Evolutionary conservation across 108 stramenopile genomes (phyloP).

Genomic region (Discostella pseudostelligera): DNA sequence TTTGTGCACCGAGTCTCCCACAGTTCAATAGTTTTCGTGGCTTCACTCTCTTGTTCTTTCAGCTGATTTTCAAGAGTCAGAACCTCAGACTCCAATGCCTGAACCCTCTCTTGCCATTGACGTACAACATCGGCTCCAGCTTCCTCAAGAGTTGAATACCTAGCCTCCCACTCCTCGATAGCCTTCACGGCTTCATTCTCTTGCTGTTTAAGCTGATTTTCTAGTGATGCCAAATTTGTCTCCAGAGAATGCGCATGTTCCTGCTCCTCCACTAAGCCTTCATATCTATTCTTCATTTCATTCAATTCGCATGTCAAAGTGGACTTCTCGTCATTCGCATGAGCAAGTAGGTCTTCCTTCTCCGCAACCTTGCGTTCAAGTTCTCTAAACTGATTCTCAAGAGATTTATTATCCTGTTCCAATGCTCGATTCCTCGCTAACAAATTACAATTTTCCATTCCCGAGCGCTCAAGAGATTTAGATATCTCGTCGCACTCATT

Average conservation of each 20-base stretch:
- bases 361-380: constrained; percentile 25
- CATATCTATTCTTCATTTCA: constrained; percentile 23
- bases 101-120: constrained; percentile 45
- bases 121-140: constrained; percentile 24
- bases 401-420: constrained; percentile 40
- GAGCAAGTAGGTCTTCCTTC: constrained; percentile 20
- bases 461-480: constrained; percentile 15
- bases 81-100: constrained; percentile 48
- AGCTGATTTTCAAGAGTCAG: constrained; percentile 41
- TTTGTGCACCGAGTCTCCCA: constrained; percentile 43
- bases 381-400: constrained; percentile 30
- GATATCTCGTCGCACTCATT: constrained; percentile 25
- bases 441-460: constrained; percentile 36
- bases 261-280: constrained; percentile 31
- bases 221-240: constrained; percentile 34
- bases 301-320: constrained; percentile 14
- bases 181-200: constrained; percentile 60
- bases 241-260: constrained; percentile 37
- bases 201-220: constrained; percentile 50
- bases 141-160: constrained; percentile 43
- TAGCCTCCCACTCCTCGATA: constrained; percentile 57
- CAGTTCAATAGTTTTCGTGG: constrained; percentile 42
- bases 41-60: constrained; percentile 43
- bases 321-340: constrained; percentile 18
- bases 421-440: constrained; percentile 32